phyloP scores from a whole-genome alignment of 2,329 filamentous ascomycete genomes.

The Keithomyces neogunnii region DNA sequence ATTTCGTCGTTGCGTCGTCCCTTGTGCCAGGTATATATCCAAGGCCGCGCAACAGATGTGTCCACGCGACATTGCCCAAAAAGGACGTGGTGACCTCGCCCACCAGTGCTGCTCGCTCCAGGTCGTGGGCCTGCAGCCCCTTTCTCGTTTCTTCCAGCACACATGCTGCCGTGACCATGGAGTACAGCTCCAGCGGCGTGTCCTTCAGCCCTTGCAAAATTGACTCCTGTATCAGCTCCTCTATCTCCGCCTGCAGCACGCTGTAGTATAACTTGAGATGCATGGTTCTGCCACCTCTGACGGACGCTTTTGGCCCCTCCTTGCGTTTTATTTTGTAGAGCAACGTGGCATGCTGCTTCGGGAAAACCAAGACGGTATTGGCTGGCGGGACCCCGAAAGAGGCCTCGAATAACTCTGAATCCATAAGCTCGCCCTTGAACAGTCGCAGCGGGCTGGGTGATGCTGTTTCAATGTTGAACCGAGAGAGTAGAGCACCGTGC shows the following conservation, averaged over 20 bases:
- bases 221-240: constrained; percentile 35
- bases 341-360: constrained; percentile 71
- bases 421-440: constrained; percentile 59
- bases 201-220: constrained; percentile 31
- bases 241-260: constrained; percentile 67
- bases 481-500: constrained; percentile 69
- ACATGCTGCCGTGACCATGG: constrained; percentile 34
- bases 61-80: constrained; percentile 38
- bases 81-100: constrained; percentile 41
- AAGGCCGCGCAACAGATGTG: constrained; percentile 40
- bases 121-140: constrained; percentile 37
- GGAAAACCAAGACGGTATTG: constrained; percentile 58
- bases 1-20: constrained; percentile 19
- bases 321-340: constrained; percentile 69
- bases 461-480: constrained; percentile 83
- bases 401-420: constrained; percentile 61
- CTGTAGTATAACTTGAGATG: constrained; percentile 68
- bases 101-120: constrained; percentile 49
- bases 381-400: constrained; percentile 47
- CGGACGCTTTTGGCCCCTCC: constrained; percentile 23
- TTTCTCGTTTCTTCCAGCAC: constrained; percentile 36
- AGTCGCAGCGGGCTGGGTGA: constrained; percentile 67
- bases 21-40: constrained; percentile 29
- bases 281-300: constrained; percentile 35
- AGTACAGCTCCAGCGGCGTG: constrained; percentile 35